Percentiles rank a stretch among this genome's conserved stretches.
phyloP scores from a whole-genome alignment of 257 asterid species.

The Primulina tabacum region DNA sequence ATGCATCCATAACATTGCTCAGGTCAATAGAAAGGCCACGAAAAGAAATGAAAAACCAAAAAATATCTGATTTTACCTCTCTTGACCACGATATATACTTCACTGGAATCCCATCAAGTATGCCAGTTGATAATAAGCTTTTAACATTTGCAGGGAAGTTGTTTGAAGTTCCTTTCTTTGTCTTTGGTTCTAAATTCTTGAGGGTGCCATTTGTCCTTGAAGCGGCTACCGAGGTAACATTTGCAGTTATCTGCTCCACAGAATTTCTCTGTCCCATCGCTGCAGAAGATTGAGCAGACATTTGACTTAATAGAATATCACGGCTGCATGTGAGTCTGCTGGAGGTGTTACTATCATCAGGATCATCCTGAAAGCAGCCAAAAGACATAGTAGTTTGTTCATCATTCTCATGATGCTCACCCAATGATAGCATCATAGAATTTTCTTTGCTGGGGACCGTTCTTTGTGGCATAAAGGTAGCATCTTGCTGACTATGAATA shows the following conservation, averaged over 20 bases:
- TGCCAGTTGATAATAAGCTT: constrained; percentile 38
- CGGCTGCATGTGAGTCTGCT: constrained; percentile 22
- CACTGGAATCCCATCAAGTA: constrained; percentile 47
- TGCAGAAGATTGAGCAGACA: neutral
- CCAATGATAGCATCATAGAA: constrained; percentile 29
- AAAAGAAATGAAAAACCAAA: neutral
- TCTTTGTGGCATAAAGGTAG: constrained; percentile 10
- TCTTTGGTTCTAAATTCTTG: constrained; percentile 27
- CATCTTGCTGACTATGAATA: constrained; percentile 19
- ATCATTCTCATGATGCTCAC: constrained; percentile 19
- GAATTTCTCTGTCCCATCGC: constrained; percentile 9
- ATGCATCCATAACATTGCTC: neutral
- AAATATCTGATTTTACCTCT: constrained; percentile 28
- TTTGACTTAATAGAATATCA: constrained; percentile 19
- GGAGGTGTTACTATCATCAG: constrained; percentile 22
- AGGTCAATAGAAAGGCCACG: neutral
- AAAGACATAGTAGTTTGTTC: constrained; percentile 27
- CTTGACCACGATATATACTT: constrained; percentile 47
- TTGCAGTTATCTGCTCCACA: constrained; percentile 12
- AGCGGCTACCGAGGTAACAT: constrained; percentile 20
- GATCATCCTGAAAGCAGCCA: constrained; percentile 20
- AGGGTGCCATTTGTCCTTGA: constrained; percentile 11
- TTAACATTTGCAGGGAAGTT: constrained; percentile 41
- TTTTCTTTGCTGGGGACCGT: constrained; percentile 14
- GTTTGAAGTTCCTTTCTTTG: constrained; percentile 17